phyloP scores from a whole-genome alignment of 371 early-diverging fungal genomes.

The Lichtheimia hyalospora region DNA sequence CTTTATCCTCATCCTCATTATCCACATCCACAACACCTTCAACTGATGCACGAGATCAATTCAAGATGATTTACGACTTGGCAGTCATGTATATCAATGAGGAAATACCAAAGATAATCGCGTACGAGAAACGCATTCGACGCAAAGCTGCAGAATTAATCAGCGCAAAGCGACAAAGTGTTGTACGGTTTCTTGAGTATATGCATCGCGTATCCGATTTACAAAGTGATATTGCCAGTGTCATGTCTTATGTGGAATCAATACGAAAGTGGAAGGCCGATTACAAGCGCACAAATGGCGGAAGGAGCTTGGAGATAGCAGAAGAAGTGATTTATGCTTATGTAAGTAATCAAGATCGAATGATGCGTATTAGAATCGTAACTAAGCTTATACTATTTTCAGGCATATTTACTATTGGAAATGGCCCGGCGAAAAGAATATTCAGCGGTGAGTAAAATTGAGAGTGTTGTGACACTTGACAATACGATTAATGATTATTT shows the following conservation, averaged over 20 bases:
- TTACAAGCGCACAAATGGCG: constrained; percentile 23
- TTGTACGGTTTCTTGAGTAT: constrained; percentile 34
- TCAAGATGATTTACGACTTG: constrained; percentile 63
- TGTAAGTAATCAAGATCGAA: constrained; percentile 18
- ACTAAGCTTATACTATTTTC: background rate
- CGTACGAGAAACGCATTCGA: constrained; percentile 39
- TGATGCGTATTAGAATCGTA: background rate
- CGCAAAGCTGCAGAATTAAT: constrained; percentile 25
- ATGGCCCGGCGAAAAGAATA: constrained; percentile 74
- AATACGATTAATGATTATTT: background rate
- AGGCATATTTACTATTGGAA: constrained; percentile 70
- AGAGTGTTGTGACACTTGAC: background rate
- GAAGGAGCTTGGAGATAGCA: constrained; percentile 21
- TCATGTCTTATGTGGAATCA: constrained; percentile 30
- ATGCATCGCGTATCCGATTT: constrained; percentile 45
- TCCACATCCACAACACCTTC: background rate
- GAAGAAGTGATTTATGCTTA: constrained; percentile 37
- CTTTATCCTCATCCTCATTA: background rate
- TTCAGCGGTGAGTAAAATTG: constrained; percentile 33
- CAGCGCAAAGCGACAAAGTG: constrained; percentile 28
- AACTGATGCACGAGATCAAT: background rate
- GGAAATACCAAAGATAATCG: constrained; percentile 51
- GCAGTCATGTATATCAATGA: constrained; percentile 64
- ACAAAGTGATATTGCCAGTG: constrained; percentile 50
- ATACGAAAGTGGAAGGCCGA: constrained; percentile 22